Conservation (phyloP, 2,329 filamentous ascomycete species). For the Diaporthe sp. region DNA sequence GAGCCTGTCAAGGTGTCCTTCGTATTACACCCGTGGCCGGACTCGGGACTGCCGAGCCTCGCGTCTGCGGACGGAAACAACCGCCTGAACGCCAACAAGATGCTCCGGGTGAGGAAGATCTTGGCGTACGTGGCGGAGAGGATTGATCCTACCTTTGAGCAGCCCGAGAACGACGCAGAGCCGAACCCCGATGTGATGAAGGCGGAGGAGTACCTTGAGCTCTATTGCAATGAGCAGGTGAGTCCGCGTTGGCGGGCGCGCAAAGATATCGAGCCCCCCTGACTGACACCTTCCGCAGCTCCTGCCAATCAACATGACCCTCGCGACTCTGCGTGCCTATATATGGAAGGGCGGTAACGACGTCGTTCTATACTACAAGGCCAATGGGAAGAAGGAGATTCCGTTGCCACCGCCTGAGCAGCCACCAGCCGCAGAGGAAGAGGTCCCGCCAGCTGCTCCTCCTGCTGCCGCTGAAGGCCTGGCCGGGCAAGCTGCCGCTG, state of each 20-base stretch:
- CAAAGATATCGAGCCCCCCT: too few species aligned
- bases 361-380: conserved; percentile 90
- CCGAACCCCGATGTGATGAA: conserved; percentile 73
- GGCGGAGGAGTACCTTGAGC: conserved; percentile 93
- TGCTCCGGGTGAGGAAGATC: conserved; percentile 96
- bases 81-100: conserved; percentile 94
- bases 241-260: conserved; percentile 49
- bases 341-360: conserved; percentile 97
- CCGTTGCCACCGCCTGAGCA: conserved; percentile 51
- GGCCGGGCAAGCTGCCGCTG: conserved; percentile 23
- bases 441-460: neutral
- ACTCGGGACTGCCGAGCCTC: conserved; percentile 77
- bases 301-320: conserved; percentile 86
- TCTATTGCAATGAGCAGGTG: conserved; percentile 95
- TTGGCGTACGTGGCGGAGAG: conserved; percentile 91
- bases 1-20: conserved; percentile 98
- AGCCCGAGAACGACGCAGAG: conserved; percentile 65
- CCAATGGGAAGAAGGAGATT: conserved; percentile 85
- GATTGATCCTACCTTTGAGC: conserved; percentile 73
- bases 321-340: conserved; percentile 92
- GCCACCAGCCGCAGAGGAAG: conserved; percentile 39
- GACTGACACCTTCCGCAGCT: conserved; percentile 57
- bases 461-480: conserved; percentile 15
- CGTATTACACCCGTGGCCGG: conserved; percentile 85
- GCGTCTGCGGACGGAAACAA: conserved; percentile 85